Percentiles rank a stretch among this genome's conserved stretches.
These are phyloP conservation scores for Hippophae tibetana DNA, from an alignment of 306 rosid species.

Conservation along the genomic window DNA sequence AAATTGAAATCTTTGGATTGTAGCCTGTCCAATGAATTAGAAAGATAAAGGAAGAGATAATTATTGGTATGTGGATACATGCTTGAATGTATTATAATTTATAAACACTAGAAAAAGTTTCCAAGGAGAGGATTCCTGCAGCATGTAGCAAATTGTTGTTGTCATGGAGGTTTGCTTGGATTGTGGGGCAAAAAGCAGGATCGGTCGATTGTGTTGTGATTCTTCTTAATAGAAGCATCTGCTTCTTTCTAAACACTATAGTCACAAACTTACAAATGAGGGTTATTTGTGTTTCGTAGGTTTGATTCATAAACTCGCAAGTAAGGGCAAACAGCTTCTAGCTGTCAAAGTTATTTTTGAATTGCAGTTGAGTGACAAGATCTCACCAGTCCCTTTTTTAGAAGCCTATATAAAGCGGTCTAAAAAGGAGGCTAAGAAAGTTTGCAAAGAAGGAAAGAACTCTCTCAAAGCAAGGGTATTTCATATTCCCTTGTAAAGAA, in stretches of 20 bases:
- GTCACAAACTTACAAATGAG: slow-evolving; percentile 3
- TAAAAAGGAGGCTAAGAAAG: slow-evolving; percentile 37
- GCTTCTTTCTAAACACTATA: not conserved
- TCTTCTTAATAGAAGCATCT: too few relatives aligned
- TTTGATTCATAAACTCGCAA: slow-evolving; percentile 52
- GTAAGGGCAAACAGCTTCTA: slow-evolving; percentile 41
- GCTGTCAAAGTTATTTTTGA: slow-evolving; percentile 66
- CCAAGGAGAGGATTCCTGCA: too few relatives aligned
- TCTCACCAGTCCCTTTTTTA: slow-evolving; percentile 64
- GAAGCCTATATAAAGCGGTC: slow-evolving; percentile 45
- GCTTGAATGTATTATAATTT: too few relatives aligned
- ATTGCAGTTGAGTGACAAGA: slow-evolving; percentile 48
- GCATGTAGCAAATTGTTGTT: too few relatives aligned
- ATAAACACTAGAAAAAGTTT: too few relatives aligned
- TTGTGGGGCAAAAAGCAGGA: too few relatives aligned
- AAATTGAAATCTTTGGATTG: too few relatives aligned
- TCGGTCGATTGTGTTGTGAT: too few relatives aligned
- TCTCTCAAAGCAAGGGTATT: slow-evolving; percentile 51
- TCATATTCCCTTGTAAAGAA: slow-evolving; percentile 5
- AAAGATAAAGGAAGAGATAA: too few relatives aligned
- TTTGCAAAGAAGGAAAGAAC: slow-evolving; percentile 41
- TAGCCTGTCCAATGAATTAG: too few relatives aligned
- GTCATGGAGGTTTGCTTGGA: too few relatives aligned
- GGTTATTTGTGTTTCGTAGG: slow-evolving; percentile 40
- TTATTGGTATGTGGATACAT: too few relatives aligned